Percentiles rank a stretch among this genome's conserved stretches.
phyloP scores from a whole-genome alignment of 2,329 filamentous ascomycete genomes.

The Bipolaris zeicola region DNA sequence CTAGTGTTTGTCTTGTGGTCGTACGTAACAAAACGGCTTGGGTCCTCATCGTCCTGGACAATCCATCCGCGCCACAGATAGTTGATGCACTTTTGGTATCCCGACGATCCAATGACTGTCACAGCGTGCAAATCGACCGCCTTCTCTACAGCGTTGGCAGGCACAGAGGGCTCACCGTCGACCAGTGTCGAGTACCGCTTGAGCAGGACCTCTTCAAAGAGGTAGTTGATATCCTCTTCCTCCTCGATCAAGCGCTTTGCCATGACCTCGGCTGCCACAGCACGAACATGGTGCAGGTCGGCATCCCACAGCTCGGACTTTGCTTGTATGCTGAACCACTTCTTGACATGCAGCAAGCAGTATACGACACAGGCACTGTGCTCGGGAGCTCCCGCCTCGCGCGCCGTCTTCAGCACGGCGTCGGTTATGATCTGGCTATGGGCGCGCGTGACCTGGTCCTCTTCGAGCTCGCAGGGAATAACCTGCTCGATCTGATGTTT shows the following conservation, averaged over 20 bases:
- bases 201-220: conserved; percentile 81
- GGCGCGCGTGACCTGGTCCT: conserved; percentile 72
- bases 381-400: conserved; percentile 77
- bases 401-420: conserved; percentile 79
- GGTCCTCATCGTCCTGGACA: conserved; percentile 91
- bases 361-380: conserved; percentile 82
- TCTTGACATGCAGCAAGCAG: conserved; percentile 74
- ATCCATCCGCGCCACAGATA: conserved; percentile 97
- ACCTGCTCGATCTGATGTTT: conserved; percentile 90
- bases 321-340: conserved; percentile 82
- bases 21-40: conserved; percentile 88
- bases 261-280: conserved; percentile 85
- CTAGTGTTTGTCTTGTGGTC: conserved; percentile 76
- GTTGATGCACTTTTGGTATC: conserved; percentile 93
- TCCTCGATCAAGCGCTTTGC: conserved; percentile 88
- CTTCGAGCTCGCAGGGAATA: conserved; percentile 87
- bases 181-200: conserved; percentile 85
- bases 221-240: conserved; percentile 78
- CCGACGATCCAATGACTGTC: conserved; percentile 84
- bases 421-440: conserved; percentile 86
- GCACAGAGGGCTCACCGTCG: conserved; percentile 71
- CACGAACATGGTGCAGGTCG: conserved; percentile 78
- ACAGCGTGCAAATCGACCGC: conserved; percentile 92
- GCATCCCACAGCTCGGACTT: conserved; percentile 88
- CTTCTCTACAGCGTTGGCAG: conserved; percentile 89